Evolutionary conservation across 257 asterid species (phyloP), one percentile per base, ranked within the genome.

Genomic region (Salvia splendens): DNA sequence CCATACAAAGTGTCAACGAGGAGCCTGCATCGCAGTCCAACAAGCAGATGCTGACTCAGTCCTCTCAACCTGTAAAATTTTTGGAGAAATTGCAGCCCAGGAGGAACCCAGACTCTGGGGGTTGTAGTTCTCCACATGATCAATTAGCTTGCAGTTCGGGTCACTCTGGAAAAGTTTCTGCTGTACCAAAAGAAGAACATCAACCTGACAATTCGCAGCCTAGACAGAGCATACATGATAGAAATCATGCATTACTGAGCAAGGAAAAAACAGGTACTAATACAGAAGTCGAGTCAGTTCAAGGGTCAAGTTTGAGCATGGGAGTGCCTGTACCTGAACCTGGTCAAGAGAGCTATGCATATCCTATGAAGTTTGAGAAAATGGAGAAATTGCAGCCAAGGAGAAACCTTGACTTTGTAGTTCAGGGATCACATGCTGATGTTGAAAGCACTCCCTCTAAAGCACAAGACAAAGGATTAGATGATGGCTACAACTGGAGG

Each of bases 401-500:
- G 52, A 68, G 87, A 72, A 84, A 84, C 74, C 80, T 81, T 2
- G 89, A 84, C 42, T 15, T 65, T 67, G 74, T 69, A 47, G 75
- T 58, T 75, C 83, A 69, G 20, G 82, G 70, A 40, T 72, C 76
- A 32, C 83, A 74, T 35, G 57, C 70, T 77, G 80, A 68, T 68
- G 64, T 61, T 41, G 86, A 72, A 33, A 81, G 48, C 79, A 72
- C 72, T 79, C 78, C 79, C 6, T 71, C 78, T 35, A 81, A 54
- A 77, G 35, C 67, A 64, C 66, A 53, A 10, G 93, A 80, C 52
- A 89, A 83, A 65, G 82, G 83, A 81, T 76, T 73, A 50, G 87
- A 86, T 54, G 97, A 89, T 79, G 98, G 94, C 8, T 89, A 89
- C 77, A 92, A 90, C 84, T 92, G 98, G 98, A 80, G 98, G 70